Base-by-base conservation (phyloP, 108 stramenopile genomes). In the Conticribra guillardii region DNA sequence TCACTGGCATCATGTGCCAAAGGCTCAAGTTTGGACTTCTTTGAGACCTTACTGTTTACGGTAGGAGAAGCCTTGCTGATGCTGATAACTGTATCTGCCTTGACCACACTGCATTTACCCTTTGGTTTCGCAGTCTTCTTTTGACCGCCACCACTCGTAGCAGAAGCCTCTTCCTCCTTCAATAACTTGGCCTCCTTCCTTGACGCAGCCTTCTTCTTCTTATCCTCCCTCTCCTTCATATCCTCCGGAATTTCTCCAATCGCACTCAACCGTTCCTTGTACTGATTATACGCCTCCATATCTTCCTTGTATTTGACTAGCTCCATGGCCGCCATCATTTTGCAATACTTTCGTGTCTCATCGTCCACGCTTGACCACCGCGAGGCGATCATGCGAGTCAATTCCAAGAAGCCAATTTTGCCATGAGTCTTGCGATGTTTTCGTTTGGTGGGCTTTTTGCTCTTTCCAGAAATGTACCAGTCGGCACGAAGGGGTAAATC, bases 351-450 rank as follows among this genome's bases (percentile, higher is more conserved):
- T 4, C 62, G 53, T 5, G 69, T 70, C 19, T 78, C 76, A n/a
- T 69, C 76, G 57, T 70, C 76, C 19, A 70, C 76, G 24, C 57
- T 52, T 22, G 63, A 62, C 90, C 90, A 92, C 49, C 79, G 79
- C 14, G 67, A 60, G 23, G 87, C 86, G 41, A 92, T 86, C 58
- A 71, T 69, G 23, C 86, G 69, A 1, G 88, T 88, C 56, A 92
- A 77, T 27, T 92, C 90, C 16, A 80, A 75, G 63, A 92, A 92
- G 9, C 88, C 88, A 48, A 92, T 84, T 57, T 89, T 89, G 14
- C 91, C 88, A 59, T 92, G 91, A 49, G 85, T 80, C 74, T 89
- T 89, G n/a, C 90, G 71, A 60, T 92, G 88, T 47, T 75, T 78
- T 1, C 82, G 49, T 44, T 79, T 79, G 49, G 54, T 58, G 0